Evolutionary conservation across 768 basidiomycete species (phyloP), one percentile per base, ranked within the genome.

Genomic region (Lactarius akahatsu): DNA sequence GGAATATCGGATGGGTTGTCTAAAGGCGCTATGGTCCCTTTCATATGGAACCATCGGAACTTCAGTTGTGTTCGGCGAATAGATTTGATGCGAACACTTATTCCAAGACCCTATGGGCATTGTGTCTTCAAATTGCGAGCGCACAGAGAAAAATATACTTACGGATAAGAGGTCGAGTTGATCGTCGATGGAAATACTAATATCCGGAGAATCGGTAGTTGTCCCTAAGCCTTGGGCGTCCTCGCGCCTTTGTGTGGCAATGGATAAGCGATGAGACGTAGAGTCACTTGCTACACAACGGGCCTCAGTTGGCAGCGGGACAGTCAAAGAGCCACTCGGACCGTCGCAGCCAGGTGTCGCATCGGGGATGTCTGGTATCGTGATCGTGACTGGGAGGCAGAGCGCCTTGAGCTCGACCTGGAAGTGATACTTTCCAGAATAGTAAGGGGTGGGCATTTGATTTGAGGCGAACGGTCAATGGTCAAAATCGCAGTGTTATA

Each of bases 291-390:
- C 40, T 16, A 41, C 10, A 41, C 40, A 41, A 16, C 4, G 40
- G 40, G 40, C 16, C 40, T 41, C 40, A 41, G 15, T 41, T 16
- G 40, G 15, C 13, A 0, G 30, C 30, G 30, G 1, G 40, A 4
- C 40, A 4, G 6, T 59, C 15, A 59, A 26, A 16, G 23, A 43
- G 15, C 26, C 43, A 41, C 55, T 32, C 8, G 32, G 7, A 18
- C 7, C 32, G 7, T 20, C n/a, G 10, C 18, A 20, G n/a, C 23
- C 4, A 13, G 23, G 28, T 13, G 30, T 28, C 10, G 28, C 20
- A 32, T 45, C 43, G 20, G 41, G 59, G 26, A 59, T 59, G 30
- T 45, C 28, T 8, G 59, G 59, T 30, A 59, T 59, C 34, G 28
- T n/a, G 18, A 59, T 20, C 20, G 43, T 59, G 28, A 59, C 30